Evolutionary conservation across 2,329 filamentous ascomycete genomes (phyloP).

Genomic region (Pezicula neosporulosa): DNA sequence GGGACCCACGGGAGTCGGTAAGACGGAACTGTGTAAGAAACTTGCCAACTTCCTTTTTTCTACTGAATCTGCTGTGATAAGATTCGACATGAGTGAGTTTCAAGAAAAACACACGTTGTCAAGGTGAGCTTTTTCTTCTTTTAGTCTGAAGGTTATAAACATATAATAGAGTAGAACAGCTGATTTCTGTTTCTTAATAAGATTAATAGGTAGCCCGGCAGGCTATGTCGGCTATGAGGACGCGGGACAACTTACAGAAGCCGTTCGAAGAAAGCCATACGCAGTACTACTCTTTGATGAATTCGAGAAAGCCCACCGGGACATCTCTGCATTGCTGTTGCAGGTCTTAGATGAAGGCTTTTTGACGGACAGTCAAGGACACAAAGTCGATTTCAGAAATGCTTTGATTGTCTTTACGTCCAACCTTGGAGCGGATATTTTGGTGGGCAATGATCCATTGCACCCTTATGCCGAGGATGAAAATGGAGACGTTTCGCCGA

Average conservation of each 20-base stretch:
- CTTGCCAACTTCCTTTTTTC: conserved; percentile 91
- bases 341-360: conserved; percentile 97
- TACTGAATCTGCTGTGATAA: conserved; percentile 82
- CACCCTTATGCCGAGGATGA: conserved; percentile 60
- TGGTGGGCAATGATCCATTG: conserved; percentile 70
- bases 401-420: conserved; percentile 96
- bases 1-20: conserved; percentile 92
- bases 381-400: conserved; percentile 95
- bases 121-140: too few species aligned
- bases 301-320: conserved; percentile 95
- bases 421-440: conserved; percentile 88
- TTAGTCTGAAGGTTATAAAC: too few species aligned
- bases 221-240: conserved; percentile 98
- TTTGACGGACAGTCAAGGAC: conserved; percentile 90
- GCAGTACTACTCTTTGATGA: conserved; percentile 94
- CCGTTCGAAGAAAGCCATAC: conserved; percentile 91
- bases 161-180: too few species aligned
- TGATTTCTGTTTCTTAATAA: too few species aligned
- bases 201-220: conserved; percentile 87
- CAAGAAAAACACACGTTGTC: conserved; percentile 97
- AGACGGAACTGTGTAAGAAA: conserved; percentile 96
- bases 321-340: conserved; percentile 86
- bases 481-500: conserved; percentile 67
- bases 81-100: conserved; percentile 98
- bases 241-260: conserved; percentile 92